phyloP scores from a whole-genome alignment of 441 rosid species.

The Gossypium schwendimanii region DNA sequence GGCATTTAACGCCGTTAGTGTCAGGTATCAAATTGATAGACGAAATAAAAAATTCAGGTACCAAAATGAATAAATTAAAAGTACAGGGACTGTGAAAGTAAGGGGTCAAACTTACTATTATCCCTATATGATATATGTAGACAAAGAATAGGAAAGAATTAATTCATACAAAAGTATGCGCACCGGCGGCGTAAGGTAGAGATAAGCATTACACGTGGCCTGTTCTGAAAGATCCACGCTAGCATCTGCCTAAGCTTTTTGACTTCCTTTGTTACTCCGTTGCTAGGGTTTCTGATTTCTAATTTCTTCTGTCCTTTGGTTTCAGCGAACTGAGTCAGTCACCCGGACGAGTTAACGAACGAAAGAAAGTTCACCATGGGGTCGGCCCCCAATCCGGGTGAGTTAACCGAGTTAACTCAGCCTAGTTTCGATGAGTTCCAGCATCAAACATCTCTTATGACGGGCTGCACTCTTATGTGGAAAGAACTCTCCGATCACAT shows the following conservation, averaged over 20 bases:
- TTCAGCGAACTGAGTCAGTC: constrained; percentile 14
- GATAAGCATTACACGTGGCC: constrained; percentile 36
- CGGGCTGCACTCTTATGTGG: constrained; percentile 92
- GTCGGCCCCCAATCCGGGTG: constrained; percentile 94
- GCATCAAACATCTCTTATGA: constrained; percentile 81
- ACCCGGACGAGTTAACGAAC: neutral
- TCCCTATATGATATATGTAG: too few relatives aligned
- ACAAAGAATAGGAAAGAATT: too few relatives aligned
- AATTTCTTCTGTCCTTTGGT: neutral
- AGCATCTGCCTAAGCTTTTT: constrained; percentile 11
- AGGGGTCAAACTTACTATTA: too few relatives aligned
- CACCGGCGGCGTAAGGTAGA: too few relatives aligned
- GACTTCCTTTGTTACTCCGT: constrained; percentile 7
- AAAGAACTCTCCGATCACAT: constrained; percentile 96
- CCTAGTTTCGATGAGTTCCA: constrained; percentile 90
- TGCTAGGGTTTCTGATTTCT: constrained; percentile 22
- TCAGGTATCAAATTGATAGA: too few relatives aligned
- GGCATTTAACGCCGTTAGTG: too few relatives aligned
- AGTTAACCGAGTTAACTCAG: constrained; percentile 60
- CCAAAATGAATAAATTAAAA: too few relatives aligned
- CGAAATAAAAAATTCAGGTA: too few relatives aligned
- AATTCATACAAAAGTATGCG: too few relatives aligned
- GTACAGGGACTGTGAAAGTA: too few relatives aligned
- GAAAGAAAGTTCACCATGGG: constrained; percentile 43
- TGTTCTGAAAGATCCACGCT: constrained; percentile 38